Conservation (phyloP, 108 stramenopile species). For the Asterionellopsis glacialis region DNA sequence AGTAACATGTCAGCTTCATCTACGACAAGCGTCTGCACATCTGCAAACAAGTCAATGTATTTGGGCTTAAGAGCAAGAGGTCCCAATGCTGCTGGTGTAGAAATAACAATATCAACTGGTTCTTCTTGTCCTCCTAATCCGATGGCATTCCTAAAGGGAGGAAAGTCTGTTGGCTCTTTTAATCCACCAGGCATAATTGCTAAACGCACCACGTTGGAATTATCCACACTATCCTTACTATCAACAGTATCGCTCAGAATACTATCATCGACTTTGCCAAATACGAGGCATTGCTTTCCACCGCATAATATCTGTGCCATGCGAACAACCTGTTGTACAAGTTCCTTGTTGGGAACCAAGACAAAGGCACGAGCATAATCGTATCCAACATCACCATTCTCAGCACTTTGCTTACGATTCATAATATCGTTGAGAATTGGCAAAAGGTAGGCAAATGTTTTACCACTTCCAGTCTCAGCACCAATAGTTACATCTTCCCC, state of each 20-base stretch:
- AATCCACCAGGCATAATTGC: conserved; percentile 82
- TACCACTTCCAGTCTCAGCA: conserved; percentile 93
- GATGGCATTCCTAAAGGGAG: conserved; percentile 64
- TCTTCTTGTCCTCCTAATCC: conserved; percentile 39
- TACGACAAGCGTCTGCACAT: conserved; percentile 78
- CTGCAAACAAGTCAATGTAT: conserved; percentile 85
- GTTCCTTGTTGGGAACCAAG: conserved; percentile 87
- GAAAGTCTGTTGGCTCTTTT: conserved; percentile 64
- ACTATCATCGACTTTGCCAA: neutral
- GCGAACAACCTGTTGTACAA: conserved; percentile 80
- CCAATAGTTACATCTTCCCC: conserved; percentile 78
- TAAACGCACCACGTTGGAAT: conserved; percentile 53
- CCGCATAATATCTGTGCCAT: conserved; percentile 76
- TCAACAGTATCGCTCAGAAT: conserved; percentile 1
- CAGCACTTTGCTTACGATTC: conserved; percentile 33
- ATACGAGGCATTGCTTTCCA: conserved; percentile 25
- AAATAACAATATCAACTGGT: conserved; percentile 86
- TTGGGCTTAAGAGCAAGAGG: conserved; percentile 85
- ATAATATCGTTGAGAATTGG: conserved; percentile 82
- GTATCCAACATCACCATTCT: conserved; percentile 32
- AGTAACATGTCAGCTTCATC: conserved; percentile 98
- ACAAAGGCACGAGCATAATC: conserved; percentile 76
- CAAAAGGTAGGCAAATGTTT: conserved; percentile 94
- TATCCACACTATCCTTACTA: conserved; percentile 25
- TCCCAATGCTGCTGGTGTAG: conserved; percentile 91